These are phyloP conservation scores for Colletotrichum tropicicola DNA, from an alignment of 2,329 filamentous ascomycete species.

Conservation along the genomic window DNA sequence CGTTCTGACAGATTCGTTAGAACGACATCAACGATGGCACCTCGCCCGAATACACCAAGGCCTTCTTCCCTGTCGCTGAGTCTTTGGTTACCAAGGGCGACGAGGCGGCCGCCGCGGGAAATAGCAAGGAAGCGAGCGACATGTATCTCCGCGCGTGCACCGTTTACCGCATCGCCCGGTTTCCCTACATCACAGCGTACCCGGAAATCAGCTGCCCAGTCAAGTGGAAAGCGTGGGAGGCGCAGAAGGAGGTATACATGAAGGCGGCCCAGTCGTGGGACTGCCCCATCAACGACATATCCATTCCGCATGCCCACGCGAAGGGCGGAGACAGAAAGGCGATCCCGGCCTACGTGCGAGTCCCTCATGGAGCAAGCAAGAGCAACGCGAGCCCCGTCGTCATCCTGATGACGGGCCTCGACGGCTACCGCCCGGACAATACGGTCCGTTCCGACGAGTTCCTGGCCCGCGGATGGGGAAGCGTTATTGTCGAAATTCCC, in stretches of 20 bases:
- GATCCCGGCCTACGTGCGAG: conserved; percentile 73
- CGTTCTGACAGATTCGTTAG: conserved; percentile 34
- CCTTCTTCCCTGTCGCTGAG: conserved; percentile 70
- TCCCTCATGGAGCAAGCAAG: conserved; percentile 50
- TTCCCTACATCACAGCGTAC: conserved; percentile 63
- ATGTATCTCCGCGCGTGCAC: conserved; percentile 77
- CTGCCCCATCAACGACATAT: conserved; percentile 68
- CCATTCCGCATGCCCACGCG: conserved; percentile 65
- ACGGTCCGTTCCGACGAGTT: conserved; percentile 70
- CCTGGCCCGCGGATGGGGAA: conserved; percentile 68
- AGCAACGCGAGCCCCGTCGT: conserved; percentile 52
- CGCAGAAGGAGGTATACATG: conserved; percentile 71
- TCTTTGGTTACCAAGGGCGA: conserved; percentile 63
- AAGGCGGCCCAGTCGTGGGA: conserved; percentile 64
- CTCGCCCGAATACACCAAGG: conserved; percentile 70
- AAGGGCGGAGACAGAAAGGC: conserved; percentile 57
- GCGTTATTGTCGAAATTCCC: conserved; percentile 65
- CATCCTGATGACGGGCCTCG: conserved; percentile 68
- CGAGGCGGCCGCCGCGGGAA: conserved; percentile 55
- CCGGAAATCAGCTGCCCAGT: conserved; percentile 47
- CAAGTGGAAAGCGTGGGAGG: conserved; percentile 71
- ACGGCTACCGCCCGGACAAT: conserved; percentile 72
- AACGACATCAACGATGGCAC: conserved; percentile 72
- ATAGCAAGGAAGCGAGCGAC: conserved; percentile 63
- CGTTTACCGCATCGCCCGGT: conserved; percentile 78